phyloP scores from a whole-genome alignment of 345 rosid genomes.

The Euphorbia pulcherrima region DNA sequence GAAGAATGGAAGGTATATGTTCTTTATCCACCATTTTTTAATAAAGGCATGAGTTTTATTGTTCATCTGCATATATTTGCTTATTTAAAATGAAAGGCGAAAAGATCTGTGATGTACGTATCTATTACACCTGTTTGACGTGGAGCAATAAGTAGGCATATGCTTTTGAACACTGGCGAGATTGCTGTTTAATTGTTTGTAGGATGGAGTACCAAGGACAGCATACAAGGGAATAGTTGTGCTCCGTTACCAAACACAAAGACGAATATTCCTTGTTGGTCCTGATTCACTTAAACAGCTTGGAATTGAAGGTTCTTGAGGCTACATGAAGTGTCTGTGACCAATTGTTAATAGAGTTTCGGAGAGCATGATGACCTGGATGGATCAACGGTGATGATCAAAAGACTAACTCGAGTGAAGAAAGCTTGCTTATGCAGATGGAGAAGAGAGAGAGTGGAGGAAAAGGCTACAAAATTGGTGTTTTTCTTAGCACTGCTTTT shows the following conservation, averaged over 20 bases:
- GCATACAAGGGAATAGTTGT: slow-evolving; percentile 90
- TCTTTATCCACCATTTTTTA: neutral
- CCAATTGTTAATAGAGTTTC: neutral
- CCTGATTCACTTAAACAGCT: slow-evolving; percentile 60
- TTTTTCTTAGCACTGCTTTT: neutral
- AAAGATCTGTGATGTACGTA: neutral
- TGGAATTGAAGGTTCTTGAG: slow-evolving; percentile 51
- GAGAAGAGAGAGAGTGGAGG: neutral
- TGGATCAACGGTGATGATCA: neutral
- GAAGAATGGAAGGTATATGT: slow-evolving; percentile 87
- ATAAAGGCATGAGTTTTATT: too few species aligned
- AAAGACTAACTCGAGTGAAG: neutral
- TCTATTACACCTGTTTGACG: neutral
- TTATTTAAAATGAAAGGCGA: neutral
- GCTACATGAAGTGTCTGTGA: slow-evolving; percentile 8
- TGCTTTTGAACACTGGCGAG: neutral
- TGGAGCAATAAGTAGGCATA: neutral
- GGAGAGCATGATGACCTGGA: too few species aligned
- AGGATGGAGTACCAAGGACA: slow-evolving; percentile 97
- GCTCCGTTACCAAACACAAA: slow-evolving; percentile 58
- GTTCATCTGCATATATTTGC: neutral
- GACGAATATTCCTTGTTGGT: slow-evolving; percentile 69
- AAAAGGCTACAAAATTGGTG: neutral
- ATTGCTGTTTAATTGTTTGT: neutral
- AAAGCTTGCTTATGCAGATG: neutral